Evolutionary conservation across 2,329 filamentous ascomycete genomes (phyloP).

Genomic region (Fonsecaea pugnacius): DNA sequence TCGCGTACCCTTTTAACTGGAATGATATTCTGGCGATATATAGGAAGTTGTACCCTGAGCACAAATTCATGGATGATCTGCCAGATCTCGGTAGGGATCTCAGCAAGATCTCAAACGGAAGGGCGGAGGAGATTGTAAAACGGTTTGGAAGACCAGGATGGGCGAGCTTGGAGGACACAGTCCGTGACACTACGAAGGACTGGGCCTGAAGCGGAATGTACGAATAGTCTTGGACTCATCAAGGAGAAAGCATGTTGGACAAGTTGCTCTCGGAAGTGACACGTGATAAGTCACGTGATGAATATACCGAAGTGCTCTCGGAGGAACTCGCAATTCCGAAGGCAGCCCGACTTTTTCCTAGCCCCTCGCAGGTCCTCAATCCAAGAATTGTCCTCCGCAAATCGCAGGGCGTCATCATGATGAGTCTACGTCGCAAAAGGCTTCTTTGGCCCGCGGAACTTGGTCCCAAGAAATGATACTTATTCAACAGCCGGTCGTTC

Average conservation of each 20-base stretch:
- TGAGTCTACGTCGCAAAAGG: conserved; percentile 1
- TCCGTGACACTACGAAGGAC: conserved; percentile 15
- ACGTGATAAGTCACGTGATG: background rate
- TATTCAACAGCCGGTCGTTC: conserved; percentile 13
- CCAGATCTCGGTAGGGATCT: conserved; percentile 28
- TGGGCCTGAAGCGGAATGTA: conserved; percentile 8
- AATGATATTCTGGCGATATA: conserved; percentile 48
- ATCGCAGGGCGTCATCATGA: conserved; percentile 28
- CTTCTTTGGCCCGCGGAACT: conserved; percentile 7
- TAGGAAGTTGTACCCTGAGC: conserved; percentile 45
- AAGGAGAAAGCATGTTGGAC: background rate
- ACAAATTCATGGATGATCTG: conserved; percentile 37
- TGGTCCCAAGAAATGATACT: conserved; percentile 8
- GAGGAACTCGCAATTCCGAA: conserved; percentile 3
- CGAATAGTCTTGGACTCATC: too few species aligned
- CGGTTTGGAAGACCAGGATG: conserved; percentile 28
- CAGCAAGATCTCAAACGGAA: conserved; percentile 26
- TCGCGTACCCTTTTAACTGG: conserved; percentile 54
- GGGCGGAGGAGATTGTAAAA: conserved; percentile 30
- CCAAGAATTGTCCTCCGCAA: conserved; percentile 16
- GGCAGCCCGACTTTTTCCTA: conserved; percentile 26
- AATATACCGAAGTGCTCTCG: background rate
- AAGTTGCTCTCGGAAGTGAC: background rate
- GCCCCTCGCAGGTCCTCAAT: conserved; percentile 3
- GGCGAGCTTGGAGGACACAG: conserved; percentile 27